These are phyloP conservation scores for Warburgia ugandensis DNA, from an alignment of 164 flowering plant species.

Conservation along the genomic window DNA sequence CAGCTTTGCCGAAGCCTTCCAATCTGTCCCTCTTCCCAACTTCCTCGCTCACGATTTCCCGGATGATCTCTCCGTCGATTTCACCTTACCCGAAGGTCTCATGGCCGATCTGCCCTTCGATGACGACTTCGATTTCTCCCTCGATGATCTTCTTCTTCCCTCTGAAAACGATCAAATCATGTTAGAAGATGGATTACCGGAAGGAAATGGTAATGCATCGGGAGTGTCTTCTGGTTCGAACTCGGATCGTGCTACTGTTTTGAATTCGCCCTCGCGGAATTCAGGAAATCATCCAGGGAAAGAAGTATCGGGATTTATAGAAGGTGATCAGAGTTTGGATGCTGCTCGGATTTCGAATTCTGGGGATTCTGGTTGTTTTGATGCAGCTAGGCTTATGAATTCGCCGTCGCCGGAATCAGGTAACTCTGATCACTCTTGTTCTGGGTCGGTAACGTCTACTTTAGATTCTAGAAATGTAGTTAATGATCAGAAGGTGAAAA, in stretches of 20 bases:
- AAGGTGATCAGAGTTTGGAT: constrained; percentile 15
- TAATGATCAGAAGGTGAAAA: constrained; percentile 27
- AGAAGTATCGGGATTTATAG: too few species aligned
- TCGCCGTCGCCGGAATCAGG: constrained; percentile 22
- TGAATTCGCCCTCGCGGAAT: too few species aligned
- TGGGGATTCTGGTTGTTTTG: too few species aligned
- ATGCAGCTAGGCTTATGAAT: not conserved
- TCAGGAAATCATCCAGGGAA: too few species aligned
- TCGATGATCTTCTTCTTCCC: constrained; percentile 39
- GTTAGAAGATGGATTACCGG: too few species aligned
- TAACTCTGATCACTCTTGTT: constrained; percentile 1
- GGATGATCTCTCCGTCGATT: constrained; percentile 13
- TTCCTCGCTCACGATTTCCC: constrained; percentile 19
- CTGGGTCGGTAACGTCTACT: constrained; percentile 1
- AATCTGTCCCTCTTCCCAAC: too few species aligned
- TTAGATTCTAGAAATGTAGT: not conserved
- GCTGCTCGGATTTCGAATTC: constrained; percentile 12
- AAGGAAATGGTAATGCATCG: too few species aligned
- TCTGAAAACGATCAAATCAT: constrained; percentile 18
- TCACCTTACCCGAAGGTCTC: constrained; percentile 12
- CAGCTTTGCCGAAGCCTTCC: constrained; percentile 1
- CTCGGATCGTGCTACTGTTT: too few species aligned
- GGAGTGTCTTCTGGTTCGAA: constrained; percentile 4
- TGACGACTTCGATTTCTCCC: constrained; percentile 32
- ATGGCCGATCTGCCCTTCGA: constrained; percentile 23